A percentile compares a stretch with the other conserved stretches of the same genome.
Evolutionary conservation across 1,284 basidiomycete species (phyloP).

Genomic region (Ganoderma lingzhi): DNA sequence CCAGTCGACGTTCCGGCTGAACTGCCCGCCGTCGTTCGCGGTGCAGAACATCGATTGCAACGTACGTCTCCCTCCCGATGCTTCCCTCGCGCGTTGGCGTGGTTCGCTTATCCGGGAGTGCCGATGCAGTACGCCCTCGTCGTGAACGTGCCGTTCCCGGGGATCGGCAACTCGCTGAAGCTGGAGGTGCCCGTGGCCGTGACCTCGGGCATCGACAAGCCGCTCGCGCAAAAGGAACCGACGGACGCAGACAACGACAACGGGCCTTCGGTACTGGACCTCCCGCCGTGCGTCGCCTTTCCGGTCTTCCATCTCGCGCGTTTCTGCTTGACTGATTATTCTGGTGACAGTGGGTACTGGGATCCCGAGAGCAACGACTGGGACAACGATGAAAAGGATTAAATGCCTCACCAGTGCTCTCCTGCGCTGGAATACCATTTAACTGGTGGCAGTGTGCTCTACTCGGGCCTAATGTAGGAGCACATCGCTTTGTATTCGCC

Average conservation of each 20-base stretch:
- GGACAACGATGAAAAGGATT: conserved; percentile 18
- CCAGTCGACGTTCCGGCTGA: conserved; percentile 19
- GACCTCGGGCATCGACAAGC: conserved; percentile 23
- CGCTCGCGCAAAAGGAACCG: conserved; percentile 8
- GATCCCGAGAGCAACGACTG: conserved; percentile 11
- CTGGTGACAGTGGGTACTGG: conserved; percentile 11
- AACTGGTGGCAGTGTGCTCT: no score
- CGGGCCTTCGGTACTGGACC: conserved; percentile 11
- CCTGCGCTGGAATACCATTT: no score
- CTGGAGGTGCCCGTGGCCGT: conserved; percentile 22
- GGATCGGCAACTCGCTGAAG: conserved; percentile 24
- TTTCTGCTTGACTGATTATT: no score
- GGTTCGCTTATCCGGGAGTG: no score
- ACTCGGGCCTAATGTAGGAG: no score
- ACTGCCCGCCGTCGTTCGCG: conserved; percentile 24
- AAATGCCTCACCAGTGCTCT: background rate
- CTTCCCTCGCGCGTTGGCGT: background rate
- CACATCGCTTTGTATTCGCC: no score
- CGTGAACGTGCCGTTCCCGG: conserved; percentile 30
- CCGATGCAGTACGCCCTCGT: conserved; percentile 15
- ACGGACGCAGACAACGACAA: background rate
- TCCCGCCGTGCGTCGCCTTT: conserved; percentile 14
- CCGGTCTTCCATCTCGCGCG: background rate
- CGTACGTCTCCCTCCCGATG: conserved; percentile 1
- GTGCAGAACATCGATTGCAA: conserved; percentile 15